Percentiles rank a stretch among this genome's conserved stretches.
phyloP scores from a whole-genome alignment of 768 basidiomycete species.

The Megacollybia marginata region DNA sequence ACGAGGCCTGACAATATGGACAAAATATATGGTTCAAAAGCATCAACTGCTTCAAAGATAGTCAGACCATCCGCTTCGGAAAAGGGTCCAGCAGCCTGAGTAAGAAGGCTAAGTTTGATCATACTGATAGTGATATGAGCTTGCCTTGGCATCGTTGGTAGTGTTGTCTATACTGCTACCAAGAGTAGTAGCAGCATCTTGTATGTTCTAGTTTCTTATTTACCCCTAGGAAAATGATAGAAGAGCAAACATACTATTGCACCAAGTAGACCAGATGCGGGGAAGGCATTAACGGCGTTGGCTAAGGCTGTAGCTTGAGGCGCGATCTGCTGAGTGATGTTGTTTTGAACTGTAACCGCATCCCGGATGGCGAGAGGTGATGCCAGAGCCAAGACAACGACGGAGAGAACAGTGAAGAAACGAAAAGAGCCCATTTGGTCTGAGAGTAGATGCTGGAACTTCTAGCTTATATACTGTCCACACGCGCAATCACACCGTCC shows the following conservation, averaged over 20 bases:
- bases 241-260: not conserved
- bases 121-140: not conserved
- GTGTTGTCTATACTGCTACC: conserved; percentile 12
- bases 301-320: not conserved
- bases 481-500: too few species aligned
- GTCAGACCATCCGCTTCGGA: conserved; percentile 16
- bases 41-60: conserved; percentile 16
- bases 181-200: conserved; percentile 14
- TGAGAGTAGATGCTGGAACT: too few species aligned
- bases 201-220: conserved; percentile 15
- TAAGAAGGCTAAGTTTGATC: not conserved
- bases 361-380: not conserved
- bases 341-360: not conserved
- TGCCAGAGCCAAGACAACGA: not conserved
- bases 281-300: not conserved
- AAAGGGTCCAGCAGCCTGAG: conserved; percentile 17
- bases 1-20: conserved; percentile 15
- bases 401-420: not conserved
- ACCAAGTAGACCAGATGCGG: not conserved
- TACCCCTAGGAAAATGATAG: not conserved
- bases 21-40: conserved; percentile 18
- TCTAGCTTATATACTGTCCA: too few species aligned
- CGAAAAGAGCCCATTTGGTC: not conserved
- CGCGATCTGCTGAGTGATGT: not conserved
- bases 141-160: conserved; percentile 21